Evolutionary conservation across 805 yeast genomes (phyloP).

Genomic region (Sugiyamaella smithiae): DNA sequence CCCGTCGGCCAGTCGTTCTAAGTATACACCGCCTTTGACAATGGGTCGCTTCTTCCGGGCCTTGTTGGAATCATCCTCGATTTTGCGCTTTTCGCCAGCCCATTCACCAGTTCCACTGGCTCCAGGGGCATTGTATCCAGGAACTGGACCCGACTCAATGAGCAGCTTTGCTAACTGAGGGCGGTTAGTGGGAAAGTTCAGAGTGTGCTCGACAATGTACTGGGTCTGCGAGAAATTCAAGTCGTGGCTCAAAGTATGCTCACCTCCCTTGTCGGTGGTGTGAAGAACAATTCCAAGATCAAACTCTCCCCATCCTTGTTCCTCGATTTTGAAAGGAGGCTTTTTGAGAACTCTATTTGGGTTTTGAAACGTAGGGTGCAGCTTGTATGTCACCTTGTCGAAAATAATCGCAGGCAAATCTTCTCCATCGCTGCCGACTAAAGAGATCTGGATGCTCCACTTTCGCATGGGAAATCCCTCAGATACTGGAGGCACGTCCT

Average conservation of each 20-base stretch:
- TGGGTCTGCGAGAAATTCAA: constrained; percentile 77
- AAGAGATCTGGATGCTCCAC: constrained; percentile 78
- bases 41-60: constrained; percentile 37
- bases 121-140: constrained; percentile 41
- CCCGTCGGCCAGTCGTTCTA: constrained; percentile 87
- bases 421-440: constrained; percentile 76
- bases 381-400: constrained; percentile 87
- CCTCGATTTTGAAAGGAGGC: constrained; percentile 83
- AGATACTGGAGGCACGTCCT: constrained; percentile 79
- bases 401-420: constrained; percentile 83
- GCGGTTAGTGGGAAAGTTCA: constrained; percentile 72
- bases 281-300: constrained; percentile 79
- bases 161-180: constrained; percentile 69
- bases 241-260: constrained; percentile 82
- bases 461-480: constrained; percentile 92
- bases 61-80: constrained; percentile 30
- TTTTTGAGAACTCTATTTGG: constrained; percentile 79
- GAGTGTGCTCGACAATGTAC: constrained; percentile 73
- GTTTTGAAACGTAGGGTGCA: constrained; percentile 92
- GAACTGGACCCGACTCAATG: constrained; percentile 80
- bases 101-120: constrained; percentile 24
- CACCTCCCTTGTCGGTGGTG: constrained; percentile 83
- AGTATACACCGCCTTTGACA: constrained; percentile 63
- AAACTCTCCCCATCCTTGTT: constrained; percentile 98
- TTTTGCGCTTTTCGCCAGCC: constrained; percentile 38